Percentiles rank a stretch among this genome's conserved stretches.
phyloP scores from a whole-genome alignment of 352 stramenopile species.

The Pythium oligandrum region DNA sequence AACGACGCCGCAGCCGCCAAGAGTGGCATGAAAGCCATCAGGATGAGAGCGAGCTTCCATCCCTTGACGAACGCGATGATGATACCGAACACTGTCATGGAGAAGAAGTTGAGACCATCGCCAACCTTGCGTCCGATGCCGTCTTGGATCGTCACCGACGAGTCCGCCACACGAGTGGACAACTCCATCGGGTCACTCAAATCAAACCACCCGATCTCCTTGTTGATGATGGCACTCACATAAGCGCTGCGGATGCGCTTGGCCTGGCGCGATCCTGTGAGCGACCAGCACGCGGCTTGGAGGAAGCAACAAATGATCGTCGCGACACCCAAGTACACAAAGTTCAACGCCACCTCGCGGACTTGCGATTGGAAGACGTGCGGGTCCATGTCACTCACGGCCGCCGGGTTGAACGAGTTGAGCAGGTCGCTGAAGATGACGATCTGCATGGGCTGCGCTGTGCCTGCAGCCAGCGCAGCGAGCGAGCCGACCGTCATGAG shows the following conservation, averaged over 20 bases:
- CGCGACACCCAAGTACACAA: conserved; percentile 45
- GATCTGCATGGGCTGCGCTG: conserved; percentile 64
- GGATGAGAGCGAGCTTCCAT: conserved; percentile 41
- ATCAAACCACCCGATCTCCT: conserved; percentile 26
- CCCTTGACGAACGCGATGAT: conserved; percentile 33
- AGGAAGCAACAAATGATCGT: conserved; percentile 44
- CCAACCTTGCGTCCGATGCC: conserved; percentile 33
- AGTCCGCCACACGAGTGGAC: conserved; percentile 25
- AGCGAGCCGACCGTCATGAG: conserved; percentile 55
- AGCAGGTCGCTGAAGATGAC: conserved; percentile 67
- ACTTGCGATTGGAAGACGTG: conserved; percentile 34
- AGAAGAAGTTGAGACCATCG: conserved; percentile 27
- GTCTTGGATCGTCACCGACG: conserved; percentile 27
- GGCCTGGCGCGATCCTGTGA: conserved; percentile 27
- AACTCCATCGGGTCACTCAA: conserved; percentile 23
- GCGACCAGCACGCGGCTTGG: conserved; percentile 59
- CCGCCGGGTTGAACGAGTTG: conserved; percentile 59
- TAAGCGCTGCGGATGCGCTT: conserved; percentile 28
- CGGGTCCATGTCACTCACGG: conserved; percentile 19
- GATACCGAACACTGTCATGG: conserved; percentile 37
- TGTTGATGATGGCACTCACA: conserved; percentile 18
- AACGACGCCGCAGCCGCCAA: conserved; percentile 21
- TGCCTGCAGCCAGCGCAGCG: conserved; percentile 31
- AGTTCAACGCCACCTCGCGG: conserved; percentile 45
- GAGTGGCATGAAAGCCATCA: conserved; percentile 33